Evolutionary conservation across 805 yeast species (phyloP).

Genomic region (Myxozyma melibiosi): DNA sequence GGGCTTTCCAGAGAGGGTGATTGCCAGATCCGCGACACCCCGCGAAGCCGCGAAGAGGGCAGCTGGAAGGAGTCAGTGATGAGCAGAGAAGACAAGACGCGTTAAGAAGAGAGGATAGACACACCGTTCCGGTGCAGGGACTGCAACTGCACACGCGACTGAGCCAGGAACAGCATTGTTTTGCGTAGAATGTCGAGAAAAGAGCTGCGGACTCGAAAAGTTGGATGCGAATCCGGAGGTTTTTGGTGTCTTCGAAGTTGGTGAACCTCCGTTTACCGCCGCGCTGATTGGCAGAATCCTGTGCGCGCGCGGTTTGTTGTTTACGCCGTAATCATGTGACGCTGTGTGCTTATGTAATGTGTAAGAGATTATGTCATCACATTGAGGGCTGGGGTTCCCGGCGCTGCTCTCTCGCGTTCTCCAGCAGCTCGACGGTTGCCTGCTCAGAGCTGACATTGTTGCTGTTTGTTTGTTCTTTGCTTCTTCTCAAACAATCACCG

Average conservation of each 20-base stretch:
- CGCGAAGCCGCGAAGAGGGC: conserved; percentile 3
- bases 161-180: conserved; percentile 17
- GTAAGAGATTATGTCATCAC: not conserved
- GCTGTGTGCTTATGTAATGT: not conserved
- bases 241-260: too few species aligned
- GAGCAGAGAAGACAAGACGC: not conserved
- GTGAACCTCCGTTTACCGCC: not conserved
- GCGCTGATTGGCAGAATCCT: conserved; percentile 11
- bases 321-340: not conserved
- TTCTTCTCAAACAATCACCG: not conserved
- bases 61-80: not conserved
- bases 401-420: too few species aligned
- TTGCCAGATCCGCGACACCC: conserved; percentile 47
- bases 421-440: too few species aligned
- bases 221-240: not conserved
- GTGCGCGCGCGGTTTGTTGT: not conserved
- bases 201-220: not conserved
- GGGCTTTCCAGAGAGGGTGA: conserved; percentile 76
- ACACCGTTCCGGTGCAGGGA: conserved; percentile 17
- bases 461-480: too few species aligned
- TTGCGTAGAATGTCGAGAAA: not conserved
- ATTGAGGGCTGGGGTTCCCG: too few species aligned
- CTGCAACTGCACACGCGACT: conserved; percentile 17
- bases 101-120: not conserved
- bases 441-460: too few species aligned